Conservation (phyloP, 495 filamentous ascomycete genomes). For the Bathelium albidoporum region DNA sequence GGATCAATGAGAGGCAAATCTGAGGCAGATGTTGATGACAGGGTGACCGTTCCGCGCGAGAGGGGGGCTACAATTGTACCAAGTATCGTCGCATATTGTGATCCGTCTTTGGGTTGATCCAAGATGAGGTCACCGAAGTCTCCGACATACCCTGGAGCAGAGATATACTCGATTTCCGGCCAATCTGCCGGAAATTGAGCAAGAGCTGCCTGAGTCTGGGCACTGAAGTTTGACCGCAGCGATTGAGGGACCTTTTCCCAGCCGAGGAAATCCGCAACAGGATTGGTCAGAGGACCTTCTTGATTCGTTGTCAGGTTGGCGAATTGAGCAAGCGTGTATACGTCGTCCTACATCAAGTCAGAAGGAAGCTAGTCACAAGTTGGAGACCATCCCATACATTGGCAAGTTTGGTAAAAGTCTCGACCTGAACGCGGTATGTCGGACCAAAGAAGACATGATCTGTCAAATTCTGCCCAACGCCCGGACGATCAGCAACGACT, state of each 20-base stretch:
- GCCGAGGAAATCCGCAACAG: constrained; percentile 13
- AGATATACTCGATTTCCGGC: constrained; percentile 48
- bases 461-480: constrained; percentile 23
- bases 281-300: constrained; percentile 18
- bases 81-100: constrained; percentile 37
- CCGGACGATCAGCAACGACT: constrained; percentile 10
- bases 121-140: constrained; percentile 5
- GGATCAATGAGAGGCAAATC: constrained; percentile 45
- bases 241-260: constrained; percentile 20
- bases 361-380: not conserved
- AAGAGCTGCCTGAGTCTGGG: constrained; percentile 26
- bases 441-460: constrained; percentile 21
- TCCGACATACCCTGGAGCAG: constrained; percentile 21
- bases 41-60: constrained; percentile 45
- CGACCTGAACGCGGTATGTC: constrained; percentile 11
- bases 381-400: not conserved
- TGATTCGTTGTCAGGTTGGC: constrained; percentile 11
- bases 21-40: constrained; percentile 31
- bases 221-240: constrained; percentile 7
- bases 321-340: not conserved
- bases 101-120: constrained; percentile 8
- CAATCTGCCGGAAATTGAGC: constrained; percentile 41
- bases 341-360: not conserved
- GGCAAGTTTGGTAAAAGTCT: not conserved
- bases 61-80: constrained; percentile 37